Conservation (phyloP, 2,329 filamentous ascomycete species). For the Fusarium camptoceras region DNA sequence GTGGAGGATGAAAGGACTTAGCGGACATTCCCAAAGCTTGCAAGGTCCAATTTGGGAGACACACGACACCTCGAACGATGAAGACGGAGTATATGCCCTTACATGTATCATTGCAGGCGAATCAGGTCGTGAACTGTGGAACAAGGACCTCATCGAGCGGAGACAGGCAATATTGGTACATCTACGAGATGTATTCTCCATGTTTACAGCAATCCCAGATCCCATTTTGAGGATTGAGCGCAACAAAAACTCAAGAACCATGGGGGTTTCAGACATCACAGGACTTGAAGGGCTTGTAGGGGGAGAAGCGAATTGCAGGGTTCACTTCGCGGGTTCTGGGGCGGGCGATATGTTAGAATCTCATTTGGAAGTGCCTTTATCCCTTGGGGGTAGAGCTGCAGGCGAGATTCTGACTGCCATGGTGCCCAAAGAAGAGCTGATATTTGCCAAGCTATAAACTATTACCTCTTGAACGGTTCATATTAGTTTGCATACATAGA, state of each 20-base stretch:
- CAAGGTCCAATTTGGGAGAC: not conserved
- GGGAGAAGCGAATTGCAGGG: not conserved
- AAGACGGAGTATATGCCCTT: not conserved
- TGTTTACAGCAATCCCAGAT: not conserved
- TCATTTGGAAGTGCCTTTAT: not conserved
- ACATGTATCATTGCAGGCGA: not conserved
- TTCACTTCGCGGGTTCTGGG: not conserved
- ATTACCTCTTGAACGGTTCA: not conserved
- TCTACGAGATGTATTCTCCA: not conserved
- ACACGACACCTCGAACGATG: not conserved
- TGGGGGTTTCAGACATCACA: too few relatives aligned
- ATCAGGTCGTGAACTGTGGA: not conserved
- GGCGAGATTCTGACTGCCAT: not conserved
- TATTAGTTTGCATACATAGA: not conserved
- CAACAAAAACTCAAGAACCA: not conserved
- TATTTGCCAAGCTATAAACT: not conserved
- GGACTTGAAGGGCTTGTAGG: not conserved
- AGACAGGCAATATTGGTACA: not conserved
- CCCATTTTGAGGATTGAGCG: not conserved
- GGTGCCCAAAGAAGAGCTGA: not conserved
- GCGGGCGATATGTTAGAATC: not conserved
- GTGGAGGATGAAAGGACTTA: not conserved
- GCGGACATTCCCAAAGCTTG: not conserved
- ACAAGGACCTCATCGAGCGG: fast-evolving
- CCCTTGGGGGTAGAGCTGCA: not conserved